Percentiles rank a stretch among this genome's conserved stretches.
phyloP scores from a whole-genome alignment of 2,329 filamentous ascomycete species.

The Cadophora malorum region DNA sequence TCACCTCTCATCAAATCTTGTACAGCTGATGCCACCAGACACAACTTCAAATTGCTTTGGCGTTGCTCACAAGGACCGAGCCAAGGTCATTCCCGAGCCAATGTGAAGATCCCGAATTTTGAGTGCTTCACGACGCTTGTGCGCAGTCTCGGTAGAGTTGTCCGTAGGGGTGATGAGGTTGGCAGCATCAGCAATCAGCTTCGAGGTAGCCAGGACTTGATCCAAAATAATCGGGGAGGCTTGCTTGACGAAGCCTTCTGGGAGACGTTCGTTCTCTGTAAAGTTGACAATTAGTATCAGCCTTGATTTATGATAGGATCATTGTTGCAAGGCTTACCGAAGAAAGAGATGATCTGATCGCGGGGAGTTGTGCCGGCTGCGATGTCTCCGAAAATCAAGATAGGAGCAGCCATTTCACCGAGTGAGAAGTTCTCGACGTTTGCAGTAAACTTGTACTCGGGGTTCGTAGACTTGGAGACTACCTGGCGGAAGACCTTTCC shows the following conservation, averaged over 20 bases:
- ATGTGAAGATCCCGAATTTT: conserved; percentile 21
- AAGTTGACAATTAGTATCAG: neutral
- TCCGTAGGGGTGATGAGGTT: conserved; percentile 25
- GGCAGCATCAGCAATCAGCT: conserved; percentile 23
- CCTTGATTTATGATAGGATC: neutral
- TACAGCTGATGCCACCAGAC: no score
- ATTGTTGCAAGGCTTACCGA: conserved; percentile 46
- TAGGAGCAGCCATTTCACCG: conserved; percentile 57
- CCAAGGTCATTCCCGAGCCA: neutral
- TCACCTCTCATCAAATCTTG: no score
- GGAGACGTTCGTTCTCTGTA: conserved; percentile 52
- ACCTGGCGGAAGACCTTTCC: conserved; percentile 53
- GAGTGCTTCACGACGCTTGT: conserved; percentile 8
- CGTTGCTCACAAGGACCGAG: neutral
- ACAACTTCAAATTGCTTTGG: neutral
- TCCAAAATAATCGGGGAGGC: conserved; percentile 21
- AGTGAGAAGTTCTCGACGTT: conserved; percentile 53
- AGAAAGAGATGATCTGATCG: conserved; percentile 53
- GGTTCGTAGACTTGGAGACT: conserved; percentile 54
- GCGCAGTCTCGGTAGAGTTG: neutral
- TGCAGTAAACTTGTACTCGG: conserved; percentile 54
- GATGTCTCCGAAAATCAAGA: conserved; percentile 57
- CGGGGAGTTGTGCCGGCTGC: conserved; percentile 49
- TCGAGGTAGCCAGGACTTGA: conserved; percentile 22
- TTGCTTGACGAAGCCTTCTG: conserved; percentile 48